Percentiles rank a stretch among this genome's conserved stretches.
These are phyloP conservation scores for Melocanna baccifera DNA, from an alignment of 176 grass and related monocot genomes.

Conservation along the genomic window DNA sequence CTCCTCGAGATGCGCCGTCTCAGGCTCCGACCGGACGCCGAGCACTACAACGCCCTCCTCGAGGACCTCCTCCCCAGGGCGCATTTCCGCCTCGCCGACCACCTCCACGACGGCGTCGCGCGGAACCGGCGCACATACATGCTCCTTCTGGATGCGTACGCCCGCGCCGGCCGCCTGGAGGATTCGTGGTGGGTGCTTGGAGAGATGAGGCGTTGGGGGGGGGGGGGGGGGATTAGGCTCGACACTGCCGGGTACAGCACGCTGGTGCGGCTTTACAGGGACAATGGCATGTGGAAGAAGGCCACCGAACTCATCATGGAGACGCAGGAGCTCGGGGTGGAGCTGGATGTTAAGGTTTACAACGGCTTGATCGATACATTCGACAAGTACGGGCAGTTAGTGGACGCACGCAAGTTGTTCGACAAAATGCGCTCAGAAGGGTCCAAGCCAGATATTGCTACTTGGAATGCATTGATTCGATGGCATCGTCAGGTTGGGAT, in stretches of 20 bases:
- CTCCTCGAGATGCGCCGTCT: slow-evolving; percentile 67
- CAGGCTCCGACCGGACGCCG: slow-evolving; percentile 29
- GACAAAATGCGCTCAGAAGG: slow-evolving; percentile 62
- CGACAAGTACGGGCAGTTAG: slow-evolving; percentile 61
- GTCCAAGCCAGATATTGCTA: slow-evolving; percentile 66
- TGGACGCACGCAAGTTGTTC: slow-evolving; percentile 61
- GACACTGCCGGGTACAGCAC: slow-evolving; percentile 54
- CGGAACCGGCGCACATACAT: slow-evolving; percentile 57
- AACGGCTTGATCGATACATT: slow-evolving; percentile 70
- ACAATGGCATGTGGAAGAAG: slow-evolving; percentile 99
- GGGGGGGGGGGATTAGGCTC: slow-evolving; percentile 51
- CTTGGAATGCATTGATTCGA: slow-evolving; percentile 69
- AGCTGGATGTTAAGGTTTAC: slow-evolving; percentile 62
- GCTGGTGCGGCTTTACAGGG: slow-evolving; percentile 68
- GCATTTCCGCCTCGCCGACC: slow-evolving; percentile 63
- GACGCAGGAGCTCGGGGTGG: slow-evolving; percentile 67
- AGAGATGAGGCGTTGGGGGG: slow-evolving; percentile 65
- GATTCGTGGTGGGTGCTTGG: slow-evolving; percentile 84
- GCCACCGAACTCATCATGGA: slow-evolving; percentile 73
- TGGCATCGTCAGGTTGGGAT: slow-evolving; percentile 75
- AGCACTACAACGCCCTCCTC: slow-evolving; percentile 75
- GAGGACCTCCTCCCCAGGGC: slow-evolving; percentile 53
- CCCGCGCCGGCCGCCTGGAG: slow-evolving; percentile 65
- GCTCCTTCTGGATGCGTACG: slow-evolving; percentile 68
- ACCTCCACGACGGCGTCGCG: slow-evolving; percentile 59